Conservation (phyloP, 2,329 filamentous ascomycete genomes). For the Aureobasidium namibiae region DNA sequence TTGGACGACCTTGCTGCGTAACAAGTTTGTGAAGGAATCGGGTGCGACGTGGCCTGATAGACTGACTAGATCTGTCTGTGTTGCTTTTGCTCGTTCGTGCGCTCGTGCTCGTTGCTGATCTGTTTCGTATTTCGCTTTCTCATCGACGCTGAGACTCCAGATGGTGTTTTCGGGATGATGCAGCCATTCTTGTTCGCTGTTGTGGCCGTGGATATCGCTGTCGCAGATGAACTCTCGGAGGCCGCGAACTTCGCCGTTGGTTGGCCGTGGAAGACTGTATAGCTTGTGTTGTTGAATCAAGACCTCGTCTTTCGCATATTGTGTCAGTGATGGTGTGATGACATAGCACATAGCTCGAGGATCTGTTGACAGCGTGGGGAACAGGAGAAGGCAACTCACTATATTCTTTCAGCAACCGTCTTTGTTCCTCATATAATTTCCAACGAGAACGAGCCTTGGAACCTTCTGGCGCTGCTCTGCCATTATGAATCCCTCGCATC, state of each 20-base stretch:
- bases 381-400: slow-evolving; percentile 9
- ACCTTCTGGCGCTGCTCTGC: background rate
- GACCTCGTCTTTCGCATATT: background rate
- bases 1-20: background rate
- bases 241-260: background rate
- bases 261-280: background rate
- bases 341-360: background rate
- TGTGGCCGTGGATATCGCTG: background rate
- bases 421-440: slow-evolving; percentile 9
- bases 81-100: slow-evolving; percentile 2
- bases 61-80: slow-evolving; percentile 6
- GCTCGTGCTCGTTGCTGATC: slow-evolving; percentile 7
- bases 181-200: slow-evolving; percentile 14
- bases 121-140: slow-evolving; percentile 1
- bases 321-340: background rate
- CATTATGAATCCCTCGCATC: slow-evolving; percentile 1
- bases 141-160: slow-evolving; percentile 16
- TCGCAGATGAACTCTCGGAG: slow-evolving; percentile 9
- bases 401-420: slow-evolving; percentile 14
- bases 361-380: background rate
- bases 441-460: background rate
- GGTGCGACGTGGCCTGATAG: slow-evolving; percentile 1
- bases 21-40: background rate
- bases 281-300: slow-evolving; percentile 6
- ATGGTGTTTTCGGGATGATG: slow-evolving; percentile 20